Evolutionary conservation across 768 basidiomycete genomes (phyloP).

Genomic region (Tulasnella sp.): DNA sequence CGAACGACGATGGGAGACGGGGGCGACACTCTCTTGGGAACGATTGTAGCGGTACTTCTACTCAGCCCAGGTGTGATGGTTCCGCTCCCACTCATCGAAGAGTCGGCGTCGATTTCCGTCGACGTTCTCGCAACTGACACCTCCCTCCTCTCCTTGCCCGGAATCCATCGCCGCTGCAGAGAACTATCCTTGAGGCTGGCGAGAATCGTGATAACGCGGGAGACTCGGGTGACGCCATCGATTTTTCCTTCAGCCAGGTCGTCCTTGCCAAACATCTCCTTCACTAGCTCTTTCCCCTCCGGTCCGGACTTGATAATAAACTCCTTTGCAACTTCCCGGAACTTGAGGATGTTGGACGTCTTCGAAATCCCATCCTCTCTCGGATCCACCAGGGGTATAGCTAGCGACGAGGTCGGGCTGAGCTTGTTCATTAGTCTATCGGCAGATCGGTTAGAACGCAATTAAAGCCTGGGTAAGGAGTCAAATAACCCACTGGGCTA

Average conservation of each 20-base stretch:
- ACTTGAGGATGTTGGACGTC: conserved; percentile 66
- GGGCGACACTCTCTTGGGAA: not conserved
- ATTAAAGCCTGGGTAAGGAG: conserved; percentile 10
- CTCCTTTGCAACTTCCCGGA: conserved; percentile 64
- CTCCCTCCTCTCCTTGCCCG: conserved; percentile 10
- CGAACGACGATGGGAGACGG: not conserved
- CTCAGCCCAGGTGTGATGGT: not conserved
- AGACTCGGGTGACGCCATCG: conserved; percentile 9
- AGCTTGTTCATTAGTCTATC: conserved; percentile 73
- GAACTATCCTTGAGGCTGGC: conserved; percentile 9
- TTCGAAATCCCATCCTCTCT: conserved; percentile 59
- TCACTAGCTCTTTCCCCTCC: conserved; percentile 45
- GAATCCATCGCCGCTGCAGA: not conserved
- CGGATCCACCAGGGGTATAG: conserved; percentile 52
- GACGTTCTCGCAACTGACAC: not conserved
- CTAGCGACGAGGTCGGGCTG: conserved; percentile 40
- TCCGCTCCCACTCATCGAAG: conserved; percentile 8
- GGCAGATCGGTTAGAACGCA: conserved; percentile 10
- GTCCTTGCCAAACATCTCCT: conserved; percentile 19
- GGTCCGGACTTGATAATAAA: conserved; percentile 52
- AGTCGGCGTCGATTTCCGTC: conserved; percentile 1
- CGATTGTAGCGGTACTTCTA: not conserved
- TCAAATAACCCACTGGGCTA: conserved; percentile 72
- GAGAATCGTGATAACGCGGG: conserved; percentile 7
- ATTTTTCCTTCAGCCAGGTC: conserved; percentile 6